phyloP scores from a whole-genome alignment of 768 basidiomycete genomes.

The Mycena albidolilacea region DNA sequence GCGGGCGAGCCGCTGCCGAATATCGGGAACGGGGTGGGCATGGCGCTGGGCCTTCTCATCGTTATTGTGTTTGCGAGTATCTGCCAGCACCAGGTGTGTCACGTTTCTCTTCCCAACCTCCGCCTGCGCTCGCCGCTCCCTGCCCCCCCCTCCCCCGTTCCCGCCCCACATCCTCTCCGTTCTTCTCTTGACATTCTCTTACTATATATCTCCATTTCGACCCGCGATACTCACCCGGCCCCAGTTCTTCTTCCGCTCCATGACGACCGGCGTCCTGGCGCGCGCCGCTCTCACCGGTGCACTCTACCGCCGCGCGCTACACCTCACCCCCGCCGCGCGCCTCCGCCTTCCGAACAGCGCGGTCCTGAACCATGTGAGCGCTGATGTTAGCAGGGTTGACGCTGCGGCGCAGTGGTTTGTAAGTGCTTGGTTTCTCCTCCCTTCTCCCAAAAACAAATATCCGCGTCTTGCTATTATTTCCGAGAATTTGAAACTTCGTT shows the following conservation, averaged over 20 bases:
- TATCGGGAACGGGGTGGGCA: neutral
- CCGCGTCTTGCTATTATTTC: too few relatives aligned
- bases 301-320: slow-evolving; percentile 78
- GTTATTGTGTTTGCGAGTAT: neutral
- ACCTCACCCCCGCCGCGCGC: slow-evolving; percentile 76
- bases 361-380: slow-evolving; percentile 74
- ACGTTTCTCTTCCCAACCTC: too few relatives aligned
- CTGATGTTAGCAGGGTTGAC: slow-evolving; percentile 76
- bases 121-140: too few relatives aligned
- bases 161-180: too few relatives aligned
- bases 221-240: neutral
- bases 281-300: slow-evolving; percentile 78
- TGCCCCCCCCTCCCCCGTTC: too few relatives aligned
- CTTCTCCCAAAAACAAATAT: too few relatives aligned
- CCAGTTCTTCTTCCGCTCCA: slow-evolving; percentile 81
- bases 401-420: slow-evolving; percentile 79
- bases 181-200: too few relatives aligned
- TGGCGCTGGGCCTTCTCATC: neutral
- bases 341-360: slow-evolving; percentile 71
- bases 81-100: neutral
- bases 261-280: slow-evolving; percentile 77
- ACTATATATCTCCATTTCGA: too few relatives aligned
- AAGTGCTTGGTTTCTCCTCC: too few relatives aligned
- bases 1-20: neutral
- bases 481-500: too few relatives aligned